Conservation (phyloP, 768 basidiomycete species). For the Gelatoporia subvermispora region DNA sequence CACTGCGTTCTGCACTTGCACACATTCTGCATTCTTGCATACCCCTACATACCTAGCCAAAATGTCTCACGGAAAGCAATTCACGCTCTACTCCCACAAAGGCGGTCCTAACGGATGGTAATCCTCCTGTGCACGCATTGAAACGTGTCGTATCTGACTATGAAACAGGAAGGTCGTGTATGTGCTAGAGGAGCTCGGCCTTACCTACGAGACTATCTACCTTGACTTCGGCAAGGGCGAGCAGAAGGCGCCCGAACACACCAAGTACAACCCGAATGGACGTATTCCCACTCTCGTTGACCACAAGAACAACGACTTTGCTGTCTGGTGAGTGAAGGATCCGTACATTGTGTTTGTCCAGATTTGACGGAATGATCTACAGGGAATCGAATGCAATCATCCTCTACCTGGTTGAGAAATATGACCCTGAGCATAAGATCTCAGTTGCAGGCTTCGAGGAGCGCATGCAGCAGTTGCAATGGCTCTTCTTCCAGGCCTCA, state of each 20-base stretch:
- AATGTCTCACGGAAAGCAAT: slow-evolving; percentile 27
- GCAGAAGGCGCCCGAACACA: slow-evolving; percentile 20
- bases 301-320: slow-evolving; percentile 27
- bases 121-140: background rate
- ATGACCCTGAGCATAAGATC: slow-evolving; percentile 33
- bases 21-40: no score
- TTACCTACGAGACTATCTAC: slow-evolving; percentile 23
- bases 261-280: slow-evolving; percentile 29
- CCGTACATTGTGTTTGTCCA: background rate
- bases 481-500: slow-evolving; percentile 32
- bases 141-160: background rate
- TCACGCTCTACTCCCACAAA: slow-evolving; percentile 23
- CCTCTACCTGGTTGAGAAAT: slow-evolving; percentile 32
- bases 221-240: slow-evolving; percentile 23
- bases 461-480: slow-evolving; percentile 19
- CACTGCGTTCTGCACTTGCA: no score
- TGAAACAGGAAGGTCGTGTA: slow-evolving; percentile 20
- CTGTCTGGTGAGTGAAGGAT: slow-evolving; percentile 16
- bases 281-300: slow-evolving; percentile 33
- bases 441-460: background rate
- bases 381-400: slow-evolving; percentile 31
- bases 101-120: slow-evolving; percentile 22
- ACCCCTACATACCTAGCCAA: background rate
- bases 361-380: background rate
- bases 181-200: slow-evolving; percentile 23